Percentiles rank a stretch among this genome's conserved stretches.
phyloP scores from a whole-genome alignment of 148 eudicot genomes.

The Silene conica region DNA sequence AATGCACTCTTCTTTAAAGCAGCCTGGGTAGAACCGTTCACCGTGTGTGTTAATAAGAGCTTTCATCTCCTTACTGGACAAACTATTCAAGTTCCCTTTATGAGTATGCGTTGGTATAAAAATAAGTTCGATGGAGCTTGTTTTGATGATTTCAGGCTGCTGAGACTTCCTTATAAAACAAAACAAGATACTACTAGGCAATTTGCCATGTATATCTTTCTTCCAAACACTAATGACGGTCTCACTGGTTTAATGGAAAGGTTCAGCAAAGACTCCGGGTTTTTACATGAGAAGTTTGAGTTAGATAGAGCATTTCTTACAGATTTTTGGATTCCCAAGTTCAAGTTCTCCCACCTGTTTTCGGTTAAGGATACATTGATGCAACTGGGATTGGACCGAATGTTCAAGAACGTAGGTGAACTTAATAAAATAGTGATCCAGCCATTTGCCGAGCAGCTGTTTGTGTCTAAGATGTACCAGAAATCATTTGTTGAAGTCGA shows the following conservation, averaged over 20 bases:
- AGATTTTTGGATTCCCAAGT: constrained; percentile 12
- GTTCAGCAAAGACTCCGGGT: constrained; percentile 11
- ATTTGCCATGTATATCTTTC: constrained; percentile 23
- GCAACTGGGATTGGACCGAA: constrained; percentile 13
- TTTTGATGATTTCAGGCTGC: constrained; percentile 15
- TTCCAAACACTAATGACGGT: constrained; percentile 14
- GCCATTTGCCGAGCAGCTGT: background rate
- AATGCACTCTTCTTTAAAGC: constrained; percentile 25
- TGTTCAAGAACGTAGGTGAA: constrained; percentile 12
- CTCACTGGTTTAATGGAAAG: constrained; percentile 8
- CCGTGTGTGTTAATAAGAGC: background rate
- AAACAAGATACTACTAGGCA: constrained; percentile 5
- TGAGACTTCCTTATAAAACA: constrained; percentile 15
- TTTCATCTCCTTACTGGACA: constrained; percentile 13
- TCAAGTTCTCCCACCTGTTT: constrained; percentile 16
- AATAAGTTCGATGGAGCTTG: background rate
- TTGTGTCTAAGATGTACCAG: constrained; percentile 5
- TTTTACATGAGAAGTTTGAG: constrained; percentile 8
- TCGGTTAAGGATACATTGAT: constrained; percentile 1
- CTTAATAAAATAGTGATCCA: constrained; percentile 1
- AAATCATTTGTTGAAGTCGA: constrained; percentile 19
- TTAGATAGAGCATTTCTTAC: background rate
- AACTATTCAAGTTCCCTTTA: constrained; percentile 1
- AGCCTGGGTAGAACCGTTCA: background rate
- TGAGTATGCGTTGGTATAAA: background rate